These are phyloP conservation scores for Diaporthe citrichinensis DNA, from an alignment of 2,329 filamentous ascomycete species.

Conservation along the genomic window DNA sequence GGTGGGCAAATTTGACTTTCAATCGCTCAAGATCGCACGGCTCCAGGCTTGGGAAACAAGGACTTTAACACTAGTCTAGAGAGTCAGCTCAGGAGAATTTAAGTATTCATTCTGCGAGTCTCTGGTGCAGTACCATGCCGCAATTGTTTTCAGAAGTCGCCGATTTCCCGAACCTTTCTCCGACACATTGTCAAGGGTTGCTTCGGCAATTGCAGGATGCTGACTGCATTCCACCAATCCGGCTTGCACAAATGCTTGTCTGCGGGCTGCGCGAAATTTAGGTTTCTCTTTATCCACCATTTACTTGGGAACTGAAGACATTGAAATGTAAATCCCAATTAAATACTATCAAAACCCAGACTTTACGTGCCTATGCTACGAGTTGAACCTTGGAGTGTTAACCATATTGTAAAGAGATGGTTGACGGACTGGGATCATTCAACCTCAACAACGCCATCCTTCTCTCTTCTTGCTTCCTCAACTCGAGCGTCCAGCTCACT, in stretches of 20 bases:
- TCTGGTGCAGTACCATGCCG: background rate
- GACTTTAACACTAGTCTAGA: background rate
- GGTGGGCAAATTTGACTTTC: background rate
- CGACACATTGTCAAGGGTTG: too few species aligned
- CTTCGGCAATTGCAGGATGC: too few species aligned
- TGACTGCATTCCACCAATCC: too few species aligned
- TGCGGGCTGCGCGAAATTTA: too few species aligned
- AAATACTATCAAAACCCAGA: too few species aligned
- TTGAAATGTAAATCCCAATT: too few species aligned
- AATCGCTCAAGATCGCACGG: background rate
- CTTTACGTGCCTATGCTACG: too few species aligned
- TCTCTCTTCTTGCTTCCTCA: conserved; percentile 10
- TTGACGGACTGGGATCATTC: background rate
- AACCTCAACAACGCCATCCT: background rate
- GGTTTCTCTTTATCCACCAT: too few species aligned
- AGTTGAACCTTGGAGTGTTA: too few species aligned
- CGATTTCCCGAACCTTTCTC: too few species aligned
- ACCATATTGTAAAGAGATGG: background rate
- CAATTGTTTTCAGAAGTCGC: background rate
- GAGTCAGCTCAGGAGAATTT: background rate
- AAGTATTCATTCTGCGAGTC: background rate
- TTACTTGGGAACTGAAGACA: too few species aligned
- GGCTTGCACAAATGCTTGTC: too few species aligned
- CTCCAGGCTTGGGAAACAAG: background rate
- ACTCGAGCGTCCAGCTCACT: conserved; percentile 15